phyloP scores from a whole-genome alignment of 2,329 filamentous ascomycete genomes.

The Cadophora luteo-olivacea region DNA sequence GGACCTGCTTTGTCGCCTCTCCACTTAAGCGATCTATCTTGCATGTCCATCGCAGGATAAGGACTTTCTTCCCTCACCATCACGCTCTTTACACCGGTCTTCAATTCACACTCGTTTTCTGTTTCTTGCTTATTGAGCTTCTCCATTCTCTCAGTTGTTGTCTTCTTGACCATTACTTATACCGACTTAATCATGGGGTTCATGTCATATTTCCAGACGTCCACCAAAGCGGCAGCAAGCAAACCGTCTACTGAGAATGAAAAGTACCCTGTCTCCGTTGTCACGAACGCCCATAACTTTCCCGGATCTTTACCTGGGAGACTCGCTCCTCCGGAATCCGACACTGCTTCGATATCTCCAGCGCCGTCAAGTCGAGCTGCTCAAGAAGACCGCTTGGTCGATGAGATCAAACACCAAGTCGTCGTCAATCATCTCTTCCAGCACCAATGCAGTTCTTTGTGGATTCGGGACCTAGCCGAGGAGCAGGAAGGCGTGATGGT shows the following conservation, averaged over 20 bases:
- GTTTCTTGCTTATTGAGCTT: neutral
- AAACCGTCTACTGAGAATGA: slow-evolving; percentile 11
- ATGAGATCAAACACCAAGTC: slow-evolving; percentile 29
- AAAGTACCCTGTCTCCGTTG: slow-evolving; percentile 16
- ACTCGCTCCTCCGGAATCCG: slow-evolving; percentile 12
- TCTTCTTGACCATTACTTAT: slow-evolving; percentile 4
- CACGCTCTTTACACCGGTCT: slow-evolving; percentile 6
- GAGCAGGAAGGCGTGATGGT: slow-evolving; percentile 21
- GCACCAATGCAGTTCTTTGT: slow-evolving; percentile 26
- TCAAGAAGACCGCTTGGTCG: slow-evolving; percentile 23
- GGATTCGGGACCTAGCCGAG: slow-evolving; percentile 23
- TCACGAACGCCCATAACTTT: slow-evolving; percentile 20
- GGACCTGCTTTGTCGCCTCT: neutral
- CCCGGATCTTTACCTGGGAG: slow-evolving; percentile 8
- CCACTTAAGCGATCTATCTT: neutral
- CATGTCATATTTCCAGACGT: slow-evolving; percentile 24
- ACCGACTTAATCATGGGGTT: slow-evolving; percentile 22
- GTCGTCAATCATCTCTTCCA: slow-evolving; percentile 27
- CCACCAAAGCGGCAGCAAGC: slow-evolving; percentile 4
- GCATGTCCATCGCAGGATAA: neutral
- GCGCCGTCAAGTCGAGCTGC: slow-evolving; percentile 17
- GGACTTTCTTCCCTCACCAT: neutral
- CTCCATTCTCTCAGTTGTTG: slow-evolving; percentile 11
- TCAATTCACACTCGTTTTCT: slow-evolving; percentile 3
- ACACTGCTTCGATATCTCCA: slow-evolving; percentile 16